Evolutionary conservation across 768 basidiomycete genomes (phyloP).

Genomic region (Hericium erinaceus): DNA sequence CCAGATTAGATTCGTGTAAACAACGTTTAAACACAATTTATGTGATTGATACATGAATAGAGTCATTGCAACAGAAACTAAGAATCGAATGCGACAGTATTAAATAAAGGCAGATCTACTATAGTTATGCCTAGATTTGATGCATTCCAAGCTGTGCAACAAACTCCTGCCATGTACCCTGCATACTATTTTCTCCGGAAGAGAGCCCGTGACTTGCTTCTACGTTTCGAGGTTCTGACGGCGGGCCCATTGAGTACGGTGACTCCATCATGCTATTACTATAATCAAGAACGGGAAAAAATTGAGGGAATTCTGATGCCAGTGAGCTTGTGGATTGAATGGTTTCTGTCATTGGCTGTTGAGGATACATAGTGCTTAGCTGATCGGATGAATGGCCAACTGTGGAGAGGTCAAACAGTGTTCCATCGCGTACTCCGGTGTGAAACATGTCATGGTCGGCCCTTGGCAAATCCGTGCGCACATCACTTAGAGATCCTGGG

Average conservation of each 20-base stretch:
- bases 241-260: slow-evolving; percentile 14
- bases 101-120: too few species aligned
- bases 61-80: too few species aligned
- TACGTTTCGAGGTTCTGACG: slow-evolving; percentile 18
- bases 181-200: slow-evolving; percentile 27
- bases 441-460: background rate
- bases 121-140: too few species aligned
- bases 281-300: slow-evolving; percentile 74
- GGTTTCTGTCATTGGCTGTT: background rate
- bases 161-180: slow-evolving; percentile 17
- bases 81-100: too few species aligned
- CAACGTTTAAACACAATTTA: too few species aligned
- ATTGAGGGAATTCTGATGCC: slow-evolving; percentile 41
- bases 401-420: background rate
- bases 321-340: background rate
- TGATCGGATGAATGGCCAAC: background rate
- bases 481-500: slow-evolving; percentile 3
- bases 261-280: slow-evolving; percentile 24
- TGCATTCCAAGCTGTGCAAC: background rate
- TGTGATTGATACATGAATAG: too few species aligned
- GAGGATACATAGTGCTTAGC: background rate
- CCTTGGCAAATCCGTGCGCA: background rate
- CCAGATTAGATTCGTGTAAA: too few species aligned
- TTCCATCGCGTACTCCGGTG: background rate
- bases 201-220: slow-evolving; percentile 12